Base-by-base conservation (phyloP, 1,284 basidiomycete species). In the Sphagnurus paluster region DNA sequence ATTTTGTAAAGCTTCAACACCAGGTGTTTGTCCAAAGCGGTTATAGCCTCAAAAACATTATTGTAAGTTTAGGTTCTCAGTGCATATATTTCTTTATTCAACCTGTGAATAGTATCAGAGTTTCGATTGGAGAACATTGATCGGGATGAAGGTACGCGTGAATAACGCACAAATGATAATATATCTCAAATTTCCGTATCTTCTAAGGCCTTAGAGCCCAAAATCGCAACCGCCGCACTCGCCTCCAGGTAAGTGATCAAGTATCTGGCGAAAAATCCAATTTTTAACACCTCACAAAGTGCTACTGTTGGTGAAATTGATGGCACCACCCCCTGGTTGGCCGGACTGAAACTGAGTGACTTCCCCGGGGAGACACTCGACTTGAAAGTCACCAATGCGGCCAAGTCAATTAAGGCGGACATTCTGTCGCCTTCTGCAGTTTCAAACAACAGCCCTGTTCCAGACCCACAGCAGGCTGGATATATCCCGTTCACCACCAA, bases 81-180 rank as follows among this genome's bases (percentile, higher is more conserved):
- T 33, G 19, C 13, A 16, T 10, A 26, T 16, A 16, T 10, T 20
- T 16, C 13, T 36, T 40, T 2, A 49, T 26, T 5, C 16, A 14
- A 19, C 13, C n/a, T n/a, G n/a, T n/a, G n/a, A n/a, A 6, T 52
- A 87, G 83, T 87, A 79, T 56, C 83, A 88, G 67, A 87, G 84
- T 56, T 87, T 88, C 54, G 84, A 87, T 57, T 88, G 86, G 85
- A 72, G 85, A 52, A 82, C 83, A 11, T 56, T 88, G n/a, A 60
- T 81, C 45, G 74, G 67, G 19, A 88, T 88, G 83, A 86, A 84
- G 74, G 79, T 79, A 52, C 4, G 26, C 11, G 30, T 29, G 19
- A 29, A 5, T 9, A 26, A n/a, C n/a, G n/a, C n/a, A n/a, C n/a
- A n/a, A n/a, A n/a, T n/a, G n/a, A n/a, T n/a, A n/a, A n/a, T n/a